A percentile compares a stretch with the other conserved stretches of the same genome.
Conservation (phyloP, 1,139 yeast genomes). For the Candida neerlandica region DNA sequence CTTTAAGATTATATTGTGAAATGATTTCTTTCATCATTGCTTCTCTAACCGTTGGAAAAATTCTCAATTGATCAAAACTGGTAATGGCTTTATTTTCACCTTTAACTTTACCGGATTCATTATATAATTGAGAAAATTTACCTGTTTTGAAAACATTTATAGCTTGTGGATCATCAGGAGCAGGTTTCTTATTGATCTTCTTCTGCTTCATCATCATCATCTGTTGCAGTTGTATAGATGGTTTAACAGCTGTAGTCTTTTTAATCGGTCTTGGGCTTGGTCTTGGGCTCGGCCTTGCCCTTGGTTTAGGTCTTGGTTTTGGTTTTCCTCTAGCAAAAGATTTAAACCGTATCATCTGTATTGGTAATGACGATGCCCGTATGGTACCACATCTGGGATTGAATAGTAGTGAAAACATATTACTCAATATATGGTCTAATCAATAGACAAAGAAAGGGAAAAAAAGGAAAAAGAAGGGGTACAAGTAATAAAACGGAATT, state of each 20-base stretch:
- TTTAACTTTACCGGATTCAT: conserved; percentile 11
- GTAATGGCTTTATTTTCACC: conserved; percentile 42
- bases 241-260: background rate
- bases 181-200: background rate
- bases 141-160: conserved; percentile 20
- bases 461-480: background rate
- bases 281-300: too few species aligned
- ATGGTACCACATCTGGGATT: background rate
- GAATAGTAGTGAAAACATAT: conserved; percentile 2
- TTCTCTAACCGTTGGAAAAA: conserved; percentile 67
- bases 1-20: conserved; percentile 45
- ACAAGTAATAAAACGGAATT: background rate
- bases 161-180: background rate
- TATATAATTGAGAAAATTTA: conserved; percentile 28
- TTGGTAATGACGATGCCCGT: background rate
- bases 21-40: conserved; percentile 64
- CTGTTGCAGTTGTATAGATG: too few species aligned
- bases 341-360: conserved; percentile 4
- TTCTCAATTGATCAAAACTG: conserved; percentile 63
- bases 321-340: background rate
- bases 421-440: background rate
- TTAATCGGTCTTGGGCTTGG: background rate
- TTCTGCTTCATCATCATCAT: too few species aligned
- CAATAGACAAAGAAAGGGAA: conserved; percentile 1
- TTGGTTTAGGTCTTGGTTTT: background rate